Evolutionary conservation across 148 eudicot species (phyloP).

Genomic region (Spergularia bocconei): DNA sequence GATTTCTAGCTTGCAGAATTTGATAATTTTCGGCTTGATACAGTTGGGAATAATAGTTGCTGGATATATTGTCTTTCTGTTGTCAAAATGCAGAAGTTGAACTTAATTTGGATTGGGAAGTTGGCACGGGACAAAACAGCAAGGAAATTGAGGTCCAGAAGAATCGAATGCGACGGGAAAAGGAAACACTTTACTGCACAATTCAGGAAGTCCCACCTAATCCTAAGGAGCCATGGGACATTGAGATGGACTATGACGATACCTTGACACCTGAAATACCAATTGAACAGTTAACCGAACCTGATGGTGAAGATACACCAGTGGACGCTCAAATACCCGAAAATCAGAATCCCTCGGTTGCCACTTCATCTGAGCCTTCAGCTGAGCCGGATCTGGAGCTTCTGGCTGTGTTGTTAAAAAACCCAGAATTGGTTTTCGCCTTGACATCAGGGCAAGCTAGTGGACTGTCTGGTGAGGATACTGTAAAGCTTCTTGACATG

Average conservation of each 20-base stretch:
- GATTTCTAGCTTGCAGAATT: too few relatives aligned
- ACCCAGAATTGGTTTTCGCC: slow-evolving; percentile 88
- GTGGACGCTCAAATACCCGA: not conserved
- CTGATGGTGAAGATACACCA: slow-evolving; percentile 38
- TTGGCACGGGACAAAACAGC: slow-evolving; percentile 66
- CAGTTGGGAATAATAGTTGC: not conserved
- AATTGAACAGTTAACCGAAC: slow-evolving; percentile 68
- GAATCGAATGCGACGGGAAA: slow-evolving; percentile 68
- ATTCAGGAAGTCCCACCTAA: slow-evolving; percentile 56
- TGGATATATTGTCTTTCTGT: slow-evolving; percentile 6
- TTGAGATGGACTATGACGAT: slow-evolving; percentile 87
- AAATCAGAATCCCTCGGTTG: slow-evolving; percentile 20
- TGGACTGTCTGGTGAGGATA: slow-evolving; percentile 56
- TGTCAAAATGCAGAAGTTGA: slow-evolving; percentile 57
- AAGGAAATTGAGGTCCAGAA: slow-evolving; percentile 78
- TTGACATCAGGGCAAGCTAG: slow-evolving; percentile 75
- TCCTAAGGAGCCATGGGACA: slow-evolving; percentile 93
- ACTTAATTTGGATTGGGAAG: slow-evolving; percentile 45
- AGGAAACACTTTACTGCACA: slow-evolving; percentile 55
- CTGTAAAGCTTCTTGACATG: slow-evolving; percentile 78
- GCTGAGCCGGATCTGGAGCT: slow-evolving; percentile 81
- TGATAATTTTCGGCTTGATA: not conserved
- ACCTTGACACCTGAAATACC: slow-evolving; percentile 73
- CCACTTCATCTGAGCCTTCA: slow-evolving; percentile 30
- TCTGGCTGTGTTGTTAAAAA: slow-evolving; percentile 74